Evolutionary conservation across 2,329 filamentous ascomycete species (phyloP), one percentile per base, ranked within the genome.

Genomic region (Trichoderma asperellum): DNA sequence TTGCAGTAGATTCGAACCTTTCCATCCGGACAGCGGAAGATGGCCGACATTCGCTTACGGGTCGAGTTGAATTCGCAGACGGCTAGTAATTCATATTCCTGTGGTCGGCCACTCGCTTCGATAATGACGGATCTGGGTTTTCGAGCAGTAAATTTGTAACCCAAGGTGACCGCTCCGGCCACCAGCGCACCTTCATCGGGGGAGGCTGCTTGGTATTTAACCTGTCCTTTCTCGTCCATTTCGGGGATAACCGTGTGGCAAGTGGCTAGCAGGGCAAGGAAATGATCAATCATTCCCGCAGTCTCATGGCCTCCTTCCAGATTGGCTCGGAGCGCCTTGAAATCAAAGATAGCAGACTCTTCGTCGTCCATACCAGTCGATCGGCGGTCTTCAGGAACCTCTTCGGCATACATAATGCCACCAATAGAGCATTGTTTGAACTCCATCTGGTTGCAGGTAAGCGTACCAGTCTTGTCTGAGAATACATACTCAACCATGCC

Each of bases 401-500:
- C 93, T 66, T 96, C 94, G 14, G 93, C 92, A 77, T 99, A 99
- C 81, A 97, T 95, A 65, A 98, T 90, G 32, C 96, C 96, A 32
- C 89, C 93, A 76, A 99, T 98, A 0, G 92, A 92, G 76, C 92
- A 96, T 80, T 98, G 94, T 78, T 94, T 94, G 80, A 98, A 99
- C 79, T 98, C 95, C 96, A 99, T 98, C 86, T 93, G 90, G 77
- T 98, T 98, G 82, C 94, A 97, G n/a, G 95, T 98, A 76, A 98
- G 83, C 4, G 95, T 98, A 55, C 95, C 95, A 1, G 95, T 98
- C 84, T 98, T 98, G 84, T 98, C 95, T 0, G 94, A 97, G 79
- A 99, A 99, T 72, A 99, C 96, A 76, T 96, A 99, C 77, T 98
- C 96, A 56, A 99, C 96, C 87, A 98, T 97, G 68, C 96, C 96